phyloP scores from a whole-genome alignment of 257 asterid species.

The Catharanthus roseus region DNA sequence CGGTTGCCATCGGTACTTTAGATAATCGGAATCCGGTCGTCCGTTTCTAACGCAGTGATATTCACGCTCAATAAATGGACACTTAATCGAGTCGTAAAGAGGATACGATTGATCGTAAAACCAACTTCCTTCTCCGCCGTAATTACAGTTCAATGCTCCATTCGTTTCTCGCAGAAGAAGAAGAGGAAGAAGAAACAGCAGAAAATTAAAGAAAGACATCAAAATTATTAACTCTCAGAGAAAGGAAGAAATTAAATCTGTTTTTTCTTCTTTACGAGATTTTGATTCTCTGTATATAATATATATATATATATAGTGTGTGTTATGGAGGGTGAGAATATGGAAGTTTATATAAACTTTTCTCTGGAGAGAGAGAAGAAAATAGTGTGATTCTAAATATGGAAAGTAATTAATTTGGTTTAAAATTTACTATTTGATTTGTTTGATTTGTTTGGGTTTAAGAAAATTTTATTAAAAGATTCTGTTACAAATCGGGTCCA shows the following conservation, averaged over 20 bases:
- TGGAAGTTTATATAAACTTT: background rate
- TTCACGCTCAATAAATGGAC: constrained; percentile 76
- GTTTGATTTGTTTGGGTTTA: background rate
- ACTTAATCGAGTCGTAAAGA: constrained; percentile 46
- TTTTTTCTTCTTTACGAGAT: background rate
- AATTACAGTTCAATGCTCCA: constrained; percentile 36
- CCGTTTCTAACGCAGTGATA: constrained; percentile 71
- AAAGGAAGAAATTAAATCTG: background rate
- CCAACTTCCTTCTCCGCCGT: constrained; percentile 63
- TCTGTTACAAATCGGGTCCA: too few species aligned
- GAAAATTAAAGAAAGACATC: background rate
- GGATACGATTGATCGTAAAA: constrained; percentile 33
- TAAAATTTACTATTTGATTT: too few species aligned
- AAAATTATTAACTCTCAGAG: background rate
- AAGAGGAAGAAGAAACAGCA: background rate
- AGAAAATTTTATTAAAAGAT: background rate
- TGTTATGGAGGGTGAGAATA: background rate
- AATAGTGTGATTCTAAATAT: too few species aligned
- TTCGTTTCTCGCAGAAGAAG: constrained; percentile 10
- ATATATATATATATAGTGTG: too few species aligned
- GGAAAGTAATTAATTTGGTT: background rate
- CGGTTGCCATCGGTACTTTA: constrained; percentile 71
- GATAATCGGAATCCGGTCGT: constrained; percentile 60
- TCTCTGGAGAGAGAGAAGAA: too few species aligned
- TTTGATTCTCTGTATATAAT: too few species aligned